Evolutionary conservation across 768 basidiomycete species (phyloP).

Genomic region (Sutorius australiensis): DNA sequence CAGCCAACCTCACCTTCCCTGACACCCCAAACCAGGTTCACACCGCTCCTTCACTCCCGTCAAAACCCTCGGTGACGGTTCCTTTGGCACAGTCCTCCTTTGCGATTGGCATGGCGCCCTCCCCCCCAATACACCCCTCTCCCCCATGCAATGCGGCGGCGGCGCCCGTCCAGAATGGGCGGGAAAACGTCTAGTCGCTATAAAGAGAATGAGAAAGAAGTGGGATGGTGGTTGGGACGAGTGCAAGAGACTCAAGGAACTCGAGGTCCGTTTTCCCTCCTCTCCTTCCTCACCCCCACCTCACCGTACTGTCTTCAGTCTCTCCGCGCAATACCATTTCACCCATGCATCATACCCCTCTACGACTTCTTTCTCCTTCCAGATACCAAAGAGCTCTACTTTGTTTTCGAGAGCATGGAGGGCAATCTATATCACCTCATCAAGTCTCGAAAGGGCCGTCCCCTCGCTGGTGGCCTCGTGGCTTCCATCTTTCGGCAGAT

Average conservation of each 20-base stretch:
- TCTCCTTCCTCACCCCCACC: conserved; percentile 10
- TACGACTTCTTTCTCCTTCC: conserved; percentile 99
- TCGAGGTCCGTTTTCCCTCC: conserved; percentile 62
- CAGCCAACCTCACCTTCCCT: not conserved
- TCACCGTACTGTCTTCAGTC: conserved; percentile 52
- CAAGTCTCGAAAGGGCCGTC: conserved; percentile 91
- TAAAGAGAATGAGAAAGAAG: conserved; percentile 97
- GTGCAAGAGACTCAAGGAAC: conserved; percentile 91
- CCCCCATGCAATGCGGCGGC: conserved; percentile 94
- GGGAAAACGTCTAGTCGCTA: conserved; percentile 91
- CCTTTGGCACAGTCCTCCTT: conserved; percentile 97
- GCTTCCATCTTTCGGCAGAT: conserved; percentile 94
- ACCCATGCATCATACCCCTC: conserved; percentile 96
- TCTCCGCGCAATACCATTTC: conserved; percentile 87
- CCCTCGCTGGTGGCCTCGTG: conserved; percentile 94
- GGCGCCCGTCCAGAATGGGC: conserved; percentile 92
- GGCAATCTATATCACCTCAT: conserved; percentile 99
- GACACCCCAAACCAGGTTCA: conserved; percentile 50
- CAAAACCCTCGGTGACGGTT: conserved; percentile 97
- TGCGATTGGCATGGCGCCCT: conserved; percentile 98
- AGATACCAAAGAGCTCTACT: conserved; percentile 92
- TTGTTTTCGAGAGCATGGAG: conserved; percentile 99
- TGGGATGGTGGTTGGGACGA: conserved; percentile 99
- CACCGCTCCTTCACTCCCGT: conserved; percentile 89
- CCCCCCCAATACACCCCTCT: conserved; percentile 84